Evolutionary conservation across 2,329 filamentous ascomycete species (phyloP).

Genomic region (Biscogniauxia sp.): DNA sequence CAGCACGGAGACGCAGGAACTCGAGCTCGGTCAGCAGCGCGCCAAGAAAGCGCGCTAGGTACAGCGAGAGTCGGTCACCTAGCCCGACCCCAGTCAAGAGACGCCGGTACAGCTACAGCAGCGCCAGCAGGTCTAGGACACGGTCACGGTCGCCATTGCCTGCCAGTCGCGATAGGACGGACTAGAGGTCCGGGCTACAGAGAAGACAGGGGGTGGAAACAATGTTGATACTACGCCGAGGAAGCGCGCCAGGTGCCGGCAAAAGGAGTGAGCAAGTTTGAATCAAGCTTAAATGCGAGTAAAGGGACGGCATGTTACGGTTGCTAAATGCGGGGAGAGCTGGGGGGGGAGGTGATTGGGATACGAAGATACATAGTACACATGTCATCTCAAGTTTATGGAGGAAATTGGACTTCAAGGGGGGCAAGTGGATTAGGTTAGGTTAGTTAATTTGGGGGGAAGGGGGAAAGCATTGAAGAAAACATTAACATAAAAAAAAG

Average conservation of each 20-base stretch:
- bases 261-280: too few species aligned
- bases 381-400: too few species aligned
- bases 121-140: slow-evolving; percentile 12
- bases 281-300: too few species aligned
- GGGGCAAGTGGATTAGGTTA: too few species aligned
- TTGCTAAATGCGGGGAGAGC: too few species aligned
- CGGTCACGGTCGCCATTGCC: slow-evolving; percentile 1
- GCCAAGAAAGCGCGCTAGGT: slow-evolving; percentile 23
- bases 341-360: too few species aligned
- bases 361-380: too few species aligned
- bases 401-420: too few species aligned
- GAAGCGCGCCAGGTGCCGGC: not conserved
- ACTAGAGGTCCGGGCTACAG: not conserved
- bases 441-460: too few species aligned
- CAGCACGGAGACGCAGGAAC: slow-evolving; percentile 14
- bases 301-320: too few species aligned
- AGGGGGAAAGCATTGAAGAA: too few species aligned
- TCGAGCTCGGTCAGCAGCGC: slow-evolving; percentile 21
- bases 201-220: not conserved
- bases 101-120: slow-evolving; percentile 19
- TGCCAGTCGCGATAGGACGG: not conserved
- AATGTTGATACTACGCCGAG: not conserved
- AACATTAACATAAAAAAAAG: too few species aligned
- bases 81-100: slow-evolving; percentile 16
- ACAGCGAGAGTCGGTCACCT: slow-evolving; percentile 25